These are phyloP conservation scores for Medakamo hakoo DNA, from an alignment of 139 green algal genomes.

Conservation along the genomic window DNA sequence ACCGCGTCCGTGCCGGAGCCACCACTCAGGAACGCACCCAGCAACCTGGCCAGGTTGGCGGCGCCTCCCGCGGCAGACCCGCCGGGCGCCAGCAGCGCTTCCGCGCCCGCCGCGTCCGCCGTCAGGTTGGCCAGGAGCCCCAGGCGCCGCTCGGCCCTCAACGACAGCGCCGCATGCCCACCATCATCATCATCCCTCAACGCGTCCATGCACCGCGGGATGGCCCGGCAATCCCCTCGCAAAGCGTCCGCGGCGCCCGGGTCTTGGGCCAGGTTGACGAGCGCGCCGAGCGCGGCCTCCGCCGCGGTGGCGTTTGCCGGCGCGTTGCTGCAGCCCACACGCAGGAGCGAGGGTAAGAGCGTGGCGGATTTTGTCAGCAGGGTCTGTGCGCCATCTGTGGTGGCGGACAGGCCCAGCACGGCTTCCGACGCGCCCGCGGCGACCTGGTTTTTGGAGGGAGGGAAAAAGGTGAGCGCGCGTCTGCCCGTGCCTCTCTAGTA, in stretches of 20 bases:
- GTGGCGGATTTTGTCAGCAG: conserved; percentile 12
- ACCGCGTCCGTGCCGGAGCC: conserved; percentile 1
- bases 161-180: conserved; percentile 12
- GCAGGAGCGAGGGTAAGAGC: conserved; percentile 37
- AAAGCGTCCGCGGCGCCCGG: neutral
- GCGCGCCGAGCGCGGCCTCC: conserved; percentile 19
- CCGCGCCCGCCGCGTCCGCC: conserved; percentile 27
- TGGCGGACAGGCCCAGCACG: conserved; percentile 40
- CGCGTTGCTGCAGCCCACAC: conserved; percentile 12
- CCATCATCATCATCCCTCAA: neutral
- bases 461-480: neutral
- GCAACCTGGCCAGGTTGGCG: conserved; percentile 39
- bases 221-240: neutral
- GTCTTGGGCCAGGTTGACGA: conserved; percentile 62
- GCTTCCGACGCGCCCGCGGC: conserved; percentile 49
- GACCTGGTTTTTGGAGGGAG: conserved; percentile 9
- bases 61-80: conserved; percentile 30
- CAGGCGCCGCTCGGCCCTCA: conserved; percentile 40
- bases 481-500: too few species aligned
- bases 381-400: conserved; percentile 33
- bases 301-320: conserved; percentile 6
- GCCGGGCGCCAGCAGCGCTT: conserved; percentile 44
- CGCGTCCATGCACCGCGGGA: neutral
- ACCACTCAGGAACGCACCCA: conserved; percentile 34
- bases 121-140: conserved; percentile 73